Base-by-base conservation (phyloP, 495 filamentous ascomycete species). In the Astrothelium subdiscretum region DNA sequence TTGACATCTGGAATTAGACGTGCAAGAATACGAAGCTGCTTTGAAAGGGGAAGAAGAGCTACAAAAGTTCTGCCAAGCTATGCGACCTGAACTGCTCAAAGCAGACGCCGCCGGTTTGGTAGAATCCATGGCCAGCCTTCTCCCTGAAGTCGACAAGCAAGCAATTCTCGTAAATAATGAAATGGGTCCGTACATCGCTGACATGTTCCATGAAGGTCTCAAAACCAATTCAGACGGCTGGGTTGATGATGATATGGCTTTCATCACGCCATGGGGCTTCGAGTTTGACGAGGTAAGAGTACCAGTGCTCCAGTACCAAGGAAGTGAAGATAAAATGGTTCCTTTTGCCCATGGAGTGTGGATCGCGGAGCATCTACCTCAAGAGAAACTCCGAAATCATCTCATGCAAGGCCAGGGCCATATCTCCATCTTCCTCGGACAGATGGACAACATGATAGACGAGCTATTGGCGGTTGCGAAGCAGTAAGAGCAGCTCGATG, bases 201-300 rank as follows among this genome's bases (percentile, higher is more conserved):
- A 43, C 22, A 18, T 20, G 18, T 60, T 66, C 18, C 26, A 63
- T n/a, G 60, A 65, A 31, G 66, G 38, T 8, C 60, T 68, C 31
- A 68, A 68, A 31, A 8, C 43, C 26, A 35, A 58, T 42, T n/a
- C n/a, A 24, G 66, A 68, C 42, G 66, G 66, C 4, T 65, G 63
- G 63, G 43, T 65, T 1, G 66, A 68, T 42, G 66, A 68, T 43
- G 63, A 66, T 38, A 42, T 68, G 3, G 38, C 38, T 5, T 63
- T 65, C n/a, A 15, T 68, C 18, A 15, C 43, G 31, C 63, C 66
- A 4, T 68, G 66, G 66, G 66, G 66, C 18, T 68, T 68, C 35
- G 66, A 68, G 3, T 10, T 68, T 10, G 32, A 13, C 13, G 66
- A 68, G 31, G 51, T 68, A 27, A 60, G 63, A 38, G 24, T 35